These are phyloP conservation scores for Stemphylium lycopersici DNA, from an alignment of 2,329 filamentous ascomycete genomes.

Conservation along the genomic window DNA sequence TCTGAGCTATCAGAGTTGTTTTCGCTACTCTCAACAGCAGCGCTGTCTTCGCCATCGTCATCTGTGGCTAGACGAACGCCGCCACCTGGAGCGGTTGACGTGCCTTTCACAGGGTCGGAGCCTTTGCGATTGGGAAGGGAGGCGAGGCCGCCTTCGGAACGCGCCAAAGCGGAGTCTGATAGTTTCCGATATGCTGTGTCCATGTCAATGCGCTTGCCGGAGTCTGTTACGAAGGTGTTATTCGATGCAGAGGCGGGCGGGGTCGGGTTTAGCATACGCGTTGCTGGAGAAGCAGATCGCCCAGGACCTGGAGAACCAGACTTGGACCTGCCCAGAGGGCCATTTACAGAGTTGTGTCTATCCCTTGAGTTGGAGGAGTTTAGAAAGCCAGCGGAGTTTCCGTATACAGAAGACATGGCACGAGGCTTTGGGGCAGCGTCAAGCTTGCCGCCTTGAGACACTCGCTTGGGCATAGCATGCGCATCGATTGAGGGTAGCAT, in stretches of 20 bases:
- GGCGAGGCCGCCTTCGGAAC: constrained; percentile 68
- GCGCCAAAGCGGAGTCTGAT: constrained; percentile 72
- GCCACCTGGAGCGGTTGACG: constrained; percentile 54
- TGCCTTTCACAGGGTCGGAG: constrained; percentile 47
- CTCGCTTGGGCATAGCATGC: constrained; percentile 51
- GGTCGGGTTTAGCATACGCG: constrained; percentile 55
- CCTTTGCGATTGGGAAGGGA: constrained; percentile 61
- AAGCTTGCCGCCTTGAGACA: constrained; percentile 52
- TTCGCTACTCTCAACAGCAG: constrained; percentile 70
- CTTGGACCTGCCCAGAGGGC: constrained; percentile 45
- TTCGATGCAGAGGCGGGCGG: constrained; percentile 48
- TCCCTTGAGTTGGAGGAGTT: constrained; percentile 32
- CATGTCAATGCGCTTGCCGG: constrained; percentile 69
- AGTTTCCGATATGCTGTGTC: constrained; percentile 72
- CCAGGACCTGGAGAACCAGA: constrained; percentile 49
- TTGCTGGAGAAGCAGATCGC: constrained; percentile 47
- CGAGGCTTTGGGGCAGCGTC: constrained; percentile 42
- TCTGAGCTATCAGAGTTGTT: constrained; percentile 66
- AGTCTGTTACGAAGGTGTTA: constrained; percentile 61
- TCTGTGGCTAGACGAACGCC: constrained; percentile 62
- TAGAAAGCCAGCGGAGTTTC: constrained; percentile 32
- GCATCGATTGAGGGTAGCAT: constrained; percentile 54
- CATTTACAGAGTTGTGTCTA: constrained; percentile 49
- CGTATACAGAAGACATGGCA: constrained; percentile 55
- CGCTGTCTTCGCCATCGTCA: constrained; percentile 57